phyloP scores from a whole-genome alignment of 2,329 filamentous ascomycete species.

The Alternaria brassicae region DNA sequence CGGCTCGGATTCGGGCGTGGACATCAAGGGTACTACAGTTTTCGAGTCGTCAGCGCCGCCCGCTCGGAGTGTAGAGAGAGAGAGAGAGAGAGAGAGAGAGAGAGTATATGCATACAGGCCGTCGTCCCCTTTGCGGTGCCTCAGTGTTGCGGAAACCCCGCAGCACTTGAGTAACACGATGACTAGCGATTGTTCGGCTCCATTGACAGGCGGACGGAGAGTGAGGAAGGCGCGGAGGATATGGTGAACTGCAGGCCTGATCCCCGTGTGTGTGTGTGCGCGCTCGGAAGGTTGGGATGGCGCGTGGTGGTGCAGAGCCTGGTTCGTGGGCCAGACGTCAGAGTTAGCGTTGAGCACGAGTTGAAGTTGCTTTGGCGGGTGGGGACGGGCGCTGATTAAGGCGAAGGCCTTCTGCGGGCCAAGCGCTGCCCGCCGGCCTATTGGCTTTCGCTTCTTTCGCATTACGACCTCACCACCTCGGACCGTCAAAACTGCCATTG shows the following conservation, averaged over 20 bases:
- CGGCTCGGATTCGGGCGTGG: conserved; percentile 44
- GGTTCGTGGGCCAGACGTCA: conserved; percentile 22
- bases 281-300: conserved; percentile 6
- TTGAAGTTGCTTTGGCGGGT: conserved; percentile 20
- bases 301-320: conserved; percentile 13
- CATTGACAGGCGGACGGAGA: conserved; percentile 45
- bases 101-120: conserved; percentile 41
- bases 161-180: conserved; percentile 52
- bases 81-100: neutral
- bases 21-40: conserved; percentile 46
- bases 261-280: conserved; percentile 3
- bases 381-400: conserved; percentile 21
- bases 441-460: conserved; percentile 29
- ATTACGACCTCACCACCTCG: conserved; percentile 27
- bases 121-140: conserved; percentile 49
- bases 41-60: conserved; percentile 30
- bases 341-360: conserved; percentile 20
- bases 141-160: conserved; percentile 53
- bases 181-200: conserved; percentile 52
- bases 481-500: conserved; percentile 36
- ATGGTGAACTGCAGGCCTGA: neutral
- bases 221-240: neutral
- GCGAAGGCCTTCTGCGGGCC: conserved; percentile 13
- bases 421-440: conserved; percentile 28
- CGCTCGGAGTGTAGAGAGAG: neutral